Evolutionary conservation across 2,329 filamentous ascomycete species (phyloP).

Genomic region (Neodidymelliopsis sp.): DNA sequence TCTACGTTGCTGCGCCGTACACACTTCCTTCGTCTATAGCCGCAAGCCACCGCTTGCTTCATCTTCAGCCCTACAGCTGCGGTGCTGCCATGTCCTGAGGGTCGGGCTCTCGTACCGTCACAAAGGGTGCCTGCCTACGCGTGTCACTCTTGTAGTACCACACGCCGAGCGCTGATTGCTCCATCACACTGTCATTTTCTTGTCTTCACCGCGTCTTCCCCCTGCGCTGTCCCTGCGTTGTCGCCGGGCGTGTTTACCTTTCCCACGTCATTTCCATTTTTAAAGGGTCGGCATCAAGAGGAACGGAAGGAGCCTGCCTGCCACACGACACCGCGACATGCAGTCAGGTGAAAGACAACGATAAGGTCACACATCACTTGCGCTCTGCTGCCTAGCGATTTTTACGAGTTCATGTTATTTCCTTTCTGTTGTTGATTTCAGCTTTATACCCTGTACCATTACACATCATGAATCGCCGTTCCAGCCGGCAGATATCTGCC

Average conservation of each 20-base stretch:
- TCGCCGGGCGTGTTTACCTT: constrained; percentile 6
- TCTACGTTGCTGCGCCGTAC: constrained; percentile 9
- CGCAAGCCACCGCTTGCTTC: constrained; percentile 13
- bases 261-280: constrained; percentile 9
- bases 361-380: background rate
- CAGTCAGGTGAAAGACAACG: constrained; percentile 9
- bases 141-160: constrained; percentile 48
- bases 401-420: constrained; percentile 1
- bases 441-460: constrained; percentile 44
- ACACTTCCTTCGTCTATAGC: background rate
- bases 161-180: constrained; percentile 26
- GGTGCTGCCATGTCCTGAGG: constrained; percentile 41
- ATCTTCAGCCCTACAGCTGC: constrained; percentile 38
- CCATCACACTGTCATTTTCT: constrained; percentile 7
- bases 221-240: constrained; percentile 14
- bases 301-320: constrained; percentile 17
- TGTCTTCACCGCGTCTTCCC: constrained; percentile 19
- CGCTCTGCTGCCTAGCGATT: constrained; percentile 6
- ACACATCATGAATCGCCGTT: constrained; percentile 22
- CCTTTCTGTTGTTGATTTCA: constrained; percentile 6
- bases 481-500: constrained; percentile 16
- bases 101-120: constrained; percentile 16
- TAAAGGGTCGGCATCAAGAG: constrained; percentile 3
- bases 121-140: constrained; percentile 14
- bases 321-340: constrained; percentile 16